Base-by-base conservation (phyloP, 345 rosid species). In the Populus simonii region DNA sequence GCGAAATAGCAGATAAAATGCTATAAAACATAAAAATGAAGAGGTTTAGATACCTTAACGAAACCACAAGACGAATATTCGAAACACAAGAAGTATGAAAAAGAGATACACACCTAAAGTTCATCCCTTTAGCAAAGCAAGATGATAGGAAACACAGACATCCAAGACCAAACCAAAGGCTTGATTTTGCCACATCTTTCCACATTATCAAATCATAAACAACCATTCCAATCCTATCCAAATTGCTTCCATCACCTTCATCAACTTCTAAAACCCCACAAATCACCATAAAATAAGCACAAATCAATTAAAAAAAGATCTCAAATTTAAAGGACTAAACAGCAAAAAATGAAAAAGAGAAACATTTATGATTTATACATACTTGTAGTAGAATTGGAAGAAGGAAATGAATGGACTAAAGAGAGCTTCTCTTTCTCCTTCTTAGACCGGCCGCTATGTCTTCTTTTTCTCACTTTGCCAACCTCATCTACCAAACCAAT, bases 91-190 rank as follows among this genome's bases (percentile, higher is more conserved):
- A n/a, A 59, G 22, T 10, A 77, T 2, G 51, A 55, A 7, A 1
- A 77, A 25, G 78, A 72, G 68, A 68, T n/a, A 61, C 77, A 69
- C 68, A 93, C 98, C 94, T 92, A 81, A 92, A 92, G 87, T 68
- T 86, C 66, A 92, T 73, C 33, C 97, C 94, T 87, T 80, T 87
- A 25, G 99, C 84, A 78, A 95, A 90, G 87, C 92, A 91, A 86
- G 98, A 90, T 69, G 97, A 92, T 18, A 93, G 65, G 92, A 90
- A 89, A 77, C 89, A 87, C n/a, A 93, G 66, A 77, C 89, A 92
- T 35, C 99, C 97, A 13, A 95, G 75, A 36, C 98, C 99, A 73
- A 93, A 93, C 97, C 98, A 94, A 70, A 94, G 89, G 33, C 90
- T 93, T 45, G 98, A 91, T 76, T 89, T 94, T 8, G 97, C 92